Base-by-base conservation (phyloP, 179 eudicot genomes). In the Spinacia oleracea region DNA sequence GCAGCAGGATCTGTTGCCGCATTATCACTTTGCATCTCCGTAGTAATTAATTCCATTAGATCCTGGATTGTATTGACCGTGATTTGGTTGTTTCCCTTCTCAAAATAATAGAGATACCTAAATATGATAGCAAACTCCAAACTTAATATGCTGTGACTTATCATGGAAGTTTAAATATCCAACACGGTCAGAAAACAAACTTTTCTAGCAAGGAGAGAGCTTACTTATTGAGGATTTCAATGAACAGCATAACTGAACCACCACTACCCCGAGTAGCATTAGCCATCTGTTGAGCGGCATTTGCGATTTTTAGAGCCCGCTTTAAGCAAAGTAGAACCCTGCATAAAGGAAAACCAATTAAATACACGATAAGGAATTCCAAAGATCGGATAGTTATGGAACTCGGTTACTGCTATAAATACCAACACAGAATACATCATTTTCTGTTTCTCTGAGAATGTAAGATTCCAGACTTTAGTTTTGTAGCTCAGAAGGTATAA, bases 281-380 rank as follows among this genome's bases (percentile, higher is more conserved):
- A 42, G 93, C 83, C 98, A 96, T 96, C 82, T 93, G 97, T 88
- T 96, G 98, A 82, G 91, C 97, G 42, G 97, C 96, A 84, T 93
- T 93, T 32, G 99, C 98, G 16, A 96, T 96, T 86, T 91, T 88
- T 68, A 96, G 78, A 56, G 99, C 96, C 75, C 99, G 93, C 86
- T 96, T 96, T 78, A 96, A 88, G 88, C 99, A 96, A 83, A 96
- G 92, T 83, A 96, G 82, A 63, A 96, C 99, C 90, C 99, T 96
- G 83, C 71, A 85, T 20, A 80, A 71, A 74, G 74, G 45, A 55
- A 40, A 78, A 69, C n/a, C 73, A 45, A 77, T 15, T 27, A 64
- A 51, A 56, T 6, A 27, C 35, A 78, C 34, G 62, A 27, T 43
- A 64, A 59, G 29, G 65, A 74, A 38, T 42, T 16, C 0, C 69